Evolutionary conservation across 805 yeast genomes (phyloP).

Genomic region (Lipomyces orientalis): DNA sequence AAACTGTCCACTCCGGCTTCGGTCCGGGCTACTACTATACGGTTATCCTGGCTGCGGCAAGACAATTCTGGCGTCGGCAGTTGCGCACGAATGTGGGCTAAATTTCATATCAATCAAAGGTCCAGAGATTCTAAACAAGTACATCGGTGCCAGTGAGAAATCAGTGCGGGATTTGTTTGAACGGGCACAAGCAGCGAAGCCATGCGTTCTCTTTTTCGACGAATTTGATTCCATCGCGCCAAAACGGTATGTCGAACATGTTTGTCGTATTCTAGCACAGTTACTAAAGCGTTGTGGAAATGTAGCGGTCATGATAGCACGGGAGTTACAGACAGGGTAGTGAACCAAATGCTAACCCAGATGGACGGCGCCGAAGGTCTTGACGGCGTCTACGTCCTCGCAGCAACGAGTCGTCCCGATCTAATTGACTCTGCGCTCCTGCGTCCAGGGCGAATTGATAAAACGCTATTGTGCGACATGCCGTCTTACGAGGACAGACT

Average conservation of each 20-base stretch:
- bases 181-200: slow-evolving; percentile 92
- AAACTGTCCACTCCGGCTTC: slow-evolving; percentile 79
- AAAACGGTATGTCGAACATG: slow-evolving; percentile 58
- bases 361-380: slow-evolving; percentile 99
- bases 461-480: slow-evolving; percentile 86
- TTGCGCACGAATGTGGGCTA: slow-evolving; percentile 90
- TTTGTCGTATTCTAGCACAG: not conserved
- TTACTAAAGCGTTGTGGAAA: not conserved
- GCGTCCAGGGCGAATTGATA: slow-evolving; percentile 96
- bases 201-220: slow-evolving; percentile 90
- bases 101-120: slow-evolving; percentile 94
- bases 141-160: slow-evolving; percentile 97
- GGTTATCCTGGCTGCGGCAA: slow-evolving; percentile 99
- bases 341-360: slow-evolving; percentile 93
- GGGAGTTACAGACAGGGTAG: slow-evolving; percentile 97
- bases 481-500: slow-evolving; percentile 73
- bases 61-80: slow-evolving; percentile 88
- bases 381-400: slow-evolving; percentile 94
- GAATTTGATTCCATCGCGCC: slow-evolving; percentile 98
- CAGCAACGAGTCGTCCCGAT: slow-evolving; percentile 96
- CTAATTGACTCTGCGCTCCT: slow-evolving; percentile 91
- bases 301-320: slow-evolving; percentile 86
- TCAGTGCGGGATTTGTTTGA: slow-evolving; percentile 91
- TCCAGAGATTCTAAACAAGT: slow-evolving; percentile 92
- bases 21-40: slow-evolving; percentile 88